A percentile compares a stretch with the other conserved stretches of the same genome.
Conservation (phyloP, 2,329 filamentous ascomycete genomes). For the Hirsutella rhossiliensis region DNA sequence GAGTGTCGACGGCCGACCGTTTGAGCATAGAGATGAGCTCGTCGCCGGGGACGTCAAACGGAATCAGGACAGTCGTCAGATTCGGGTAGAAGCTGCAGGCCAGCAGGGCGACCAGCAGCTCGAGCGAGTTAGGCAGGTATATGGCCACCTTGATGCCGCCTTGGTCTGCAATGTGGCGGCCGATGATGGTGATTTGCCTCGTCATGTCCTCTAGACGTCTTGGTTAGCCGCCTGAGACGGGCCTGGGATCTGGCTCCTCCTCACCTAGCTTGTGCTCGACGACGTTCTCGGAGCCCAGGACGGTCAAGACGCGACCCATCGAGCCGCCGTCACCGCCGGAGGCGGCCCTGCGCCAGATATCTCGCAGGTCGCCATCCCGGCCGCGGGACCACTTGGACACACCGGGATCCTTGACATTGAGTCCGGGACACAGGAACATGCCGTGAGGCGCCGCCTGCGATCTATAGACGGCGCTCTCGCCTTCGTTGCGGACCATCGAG, state of each 20-base stretch:
- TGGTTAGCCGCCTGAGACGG: not conserved
- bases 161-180: slow-evolving; percentile 60
- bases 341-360: slow-evolving; percentile 72
- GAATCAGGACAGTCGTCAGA: slow-evolving; percentile 72
- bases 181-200: slow-evolving; percentile 78
- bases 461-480: slow-evolving; percentile 77
- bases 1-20: slow-evolving; percentile 62
- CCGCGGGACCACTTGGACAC: slow-evolving; percentile 75
- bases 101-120: slow-evolving; percentile 72
- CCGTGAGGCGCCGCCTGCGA: slow-evolving; percentile 78
- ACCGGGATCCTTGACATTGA: slow-evolving; percentile 72
- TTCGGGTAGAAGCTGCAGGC: slow-evolving; percentile 77
- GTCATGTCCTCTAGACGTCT: slow-evolving; percentile 50
- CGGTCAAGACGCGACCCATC: slow-evolving; percentile 64
- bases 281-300: slow-evolving; percentile 63
- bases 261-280: slow-evolving; percentile 53
- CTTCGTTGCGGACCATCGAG: slow-evolving; percentile 67
- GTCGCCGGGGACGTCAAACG: slow-evolving; percentile 63
- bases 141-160: slow-evolving; percentile 70
- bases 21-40: slow-evolving; percentile 61
- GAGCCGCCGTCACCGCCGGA: slow-evolving; percentile 52
- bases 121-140: slow-evolving; percentile 86
- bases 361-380: slow-evolving; percentile 77
- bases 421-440: slow-evolving; percentile 62
- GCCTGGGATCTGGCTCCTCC: not conserved